A percentile compares a stretch with the other conserved stretches of the same genome.
Conservation (phyloP, 139 green algal genomes). For the Edaphochlamys debaryana region DNA sequence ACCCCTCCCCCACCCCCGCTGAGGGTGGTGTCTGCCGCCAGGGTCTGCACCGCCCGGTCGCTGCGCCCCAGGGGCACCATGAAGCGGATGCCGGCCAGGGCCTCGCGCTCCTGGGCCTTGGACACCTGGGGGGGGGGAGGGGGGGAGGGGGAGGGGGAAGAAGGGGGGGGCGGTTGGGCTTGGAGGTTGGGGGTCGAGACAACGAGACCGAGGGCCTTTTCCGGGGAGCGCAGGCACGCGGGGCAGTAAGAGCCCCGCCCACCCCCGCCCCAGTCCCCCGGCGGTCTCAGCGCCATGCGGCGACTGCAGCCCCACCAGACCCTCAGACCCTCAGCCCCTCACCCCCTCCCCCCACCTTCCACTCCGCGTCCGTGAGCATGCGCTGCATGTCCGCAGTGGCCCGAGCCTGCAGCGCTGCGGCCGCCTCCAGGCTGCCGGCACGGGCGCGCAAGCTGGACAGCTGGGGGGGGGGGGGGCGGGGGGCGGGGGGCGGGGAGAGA, state of each 20-base stretch:
- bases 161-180: too few relatives aligned
- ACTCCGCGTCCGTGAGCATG: constrained; percentile 35
- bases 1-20: neutral
- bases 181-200: too few relatives aligned
- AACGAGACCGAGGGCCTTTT: too few relatives aligned
- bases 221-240: too few relatives aligned
- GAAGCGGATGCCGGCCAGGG: constrained; percentile 7
- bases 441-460: too few relatives aligned
- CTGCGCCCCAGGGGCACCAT: constrained; percentile 32
- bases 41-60: neutral
- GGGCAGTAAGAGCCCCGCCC: too few relatives aligned
- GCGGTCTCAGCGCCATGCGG: too few relatives aligned
- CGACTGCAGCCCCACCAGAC: too few relatives aligned
- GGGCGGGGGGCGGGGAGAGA: too few relatives aligned
- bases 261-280: too few relatives aligned
- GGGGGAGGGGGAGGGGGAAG: too few relatives aligned
- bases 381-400: constrained; percentile 34
- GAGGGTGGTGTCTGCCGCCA: constrained; percentile 7
- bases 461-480: too few relatives aligned
- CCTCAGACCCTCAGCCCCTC: neutral
- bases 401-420: constrained; percentile 6
- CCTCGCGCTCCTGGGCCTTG: constrained; percentile 37
- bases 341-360: constrained; percentile 10
- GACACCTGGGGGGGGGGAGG: constrained; percentile 9
- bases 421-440: constrained; percentile 16